Base-by-base conservation (phyloP, 257 asterid genomes). In the Lycium ferocissimum region DNA sequence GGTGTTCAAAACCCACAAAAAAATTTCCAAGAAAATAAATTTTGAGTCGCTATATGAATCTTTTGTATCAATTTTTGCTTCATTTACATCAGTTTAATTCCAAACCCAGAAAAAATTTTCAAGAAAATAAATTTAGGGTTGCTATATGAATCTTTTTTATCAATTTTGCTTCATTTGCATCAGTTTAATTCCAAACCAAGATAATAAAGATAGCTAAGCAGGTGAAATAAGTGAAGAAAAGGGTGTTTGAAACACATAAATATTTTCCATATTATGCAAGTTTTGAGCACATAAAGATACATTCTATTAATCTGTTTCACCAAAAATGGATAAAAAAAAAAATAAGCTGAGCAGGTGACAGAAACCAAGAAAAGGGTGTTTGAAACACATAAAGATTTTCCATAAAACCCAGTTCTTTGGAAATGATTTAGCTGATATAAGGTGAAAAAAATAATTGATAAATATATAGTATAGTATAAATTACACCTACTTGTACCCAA, bases 361-460 rank as follows among this genome's bases (percentile, higher is more conserved):
- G 38, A 72, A 78, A 53, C 49, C 65, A 78, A 78, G 66, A 78
- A 53, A 71, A 45, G 58, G 40, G 81, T 49, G 22, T 75, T 35
- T 17, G 61, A 47, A 69, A 69, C 76, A 35, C 51, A 67, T 7
- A 37, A 69, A 7, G 40, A 17, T 20, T 63, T 22, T 26, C 33
- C 33, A 67, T 20, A 51, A 22, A 76, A 22, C 9, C 9, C 49
- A 78, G 26, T 78, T 78, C 49, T 78, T 26, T 8, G 20, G 43
- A 78, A 11, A 47, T 22, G 43, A 26, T 11, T 26, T 26, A 26
- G 33, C 33, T 26, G 7, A 17, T 3, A 40, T 40, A 40, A 4
- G 11, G 70, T 22, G 40, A 63, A 63, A 63, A 65, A 26, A 65
- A 13, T 13, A 56, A 56, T 56, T 13, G 18, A 15, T 4, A 56